These are phyloP conservation scores for Microstroma glucosiphilum DNA, from an alignment of 1,284 basidiomycete genomes.

Conservation along the genomic window DNA sequence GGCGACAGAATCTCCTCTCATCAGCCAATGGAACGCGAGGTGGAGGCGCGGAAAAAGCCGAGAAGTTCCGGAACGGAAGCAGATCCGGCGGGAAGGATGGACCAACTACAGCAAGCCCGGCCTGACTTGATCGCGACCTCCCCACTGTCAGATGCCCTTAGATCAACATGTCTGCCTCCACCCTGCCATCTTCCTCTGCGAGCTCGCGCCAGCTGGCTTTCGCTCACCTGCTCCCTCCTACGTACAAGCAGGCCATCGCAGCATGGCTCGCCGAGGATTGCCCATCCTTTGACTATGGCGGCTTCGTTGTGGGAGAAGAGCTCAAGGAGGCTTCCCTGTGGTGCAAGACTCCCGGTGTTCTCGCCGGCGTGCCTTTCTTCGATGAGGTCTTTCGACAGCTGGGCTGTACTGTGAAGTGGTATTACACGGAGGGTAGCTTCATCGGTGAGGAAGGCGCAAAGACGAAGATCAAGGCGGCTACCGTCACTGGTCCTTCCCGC, in stretches of 20 bases:
- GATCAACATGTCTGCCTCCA: not conserved
- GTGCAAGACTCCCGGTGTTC: constrained; percentile 73
- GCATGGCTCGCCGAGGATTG: constrained; percentile 88
- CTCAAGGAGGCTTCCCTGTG: constrained; percentile 78
- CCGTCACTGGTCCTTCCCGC: constrained; percentile 80
- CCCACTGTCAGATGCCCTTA: too few relatives aligned
- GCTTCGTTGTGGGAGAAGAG: constrained; percentile 90
- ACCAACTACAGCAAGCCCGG: too few relatives aligned
- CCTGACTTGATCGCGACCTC: too few relatives aligned
- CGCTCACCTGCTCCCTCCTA: constrained; percentile 39
- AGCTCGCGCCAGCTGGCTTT: constrained; percentile 14
- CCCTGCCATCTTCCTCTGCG: not conserved
- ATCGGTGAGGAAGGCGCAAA: constrained; percentile 53
- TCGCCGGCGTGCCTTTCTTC: constrained; percentile 94
- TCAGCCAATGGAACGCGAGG: too few relatives aligned
- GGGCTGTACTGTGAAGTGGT: constrained; percentile 91
- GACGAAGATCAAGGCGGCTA: constrained; percentile 67
- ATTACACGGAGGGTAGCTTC: constrained; percentile 72
- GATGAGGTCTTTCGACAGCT: constrained; percentile 85
- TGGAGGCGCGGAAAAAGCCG: too few relatives aligned
- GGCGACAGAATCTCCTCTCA: too few relatives aligned
- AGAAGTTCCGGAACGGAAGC: too few relatives aligned
- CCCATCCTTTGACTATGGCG: constrained; percentile 93
- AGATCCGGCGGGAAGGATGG: too few relatives aligned
- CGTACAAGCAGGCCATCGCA: constrained; percentile 63